Percentiles rank a stretch among this genome's conserved stretches.
phyloP scores from a whole-genome alignment of 2,329 filamentous ascomycete genomes.

The Exophiala mesophila region DNA sequence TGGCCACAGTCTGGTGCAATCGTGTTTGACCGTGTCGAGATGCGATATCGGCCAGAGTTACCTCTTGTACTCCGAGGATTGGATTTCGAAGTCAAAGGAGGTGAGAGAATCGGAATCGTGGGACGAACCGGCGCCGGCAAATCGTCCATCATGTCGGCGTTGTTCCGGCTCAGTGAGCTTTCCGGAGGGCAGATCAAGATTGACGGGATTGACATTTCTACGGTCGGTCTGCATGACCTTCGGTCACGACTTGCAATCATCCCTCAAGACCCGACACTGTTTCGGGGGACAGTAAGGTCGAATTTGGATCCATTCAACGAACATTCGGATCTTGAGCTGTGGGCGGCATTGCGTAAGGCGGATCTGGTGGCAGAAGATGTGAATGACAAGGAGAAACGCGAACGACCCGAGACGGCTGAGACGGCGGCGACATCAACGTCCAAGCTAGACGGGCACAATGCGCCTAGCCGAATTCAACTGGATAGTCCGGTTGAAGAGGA shows the following conservation, averaged over 20 bases:
- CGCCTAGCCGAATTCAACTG: slow-evolving; percentile 62
- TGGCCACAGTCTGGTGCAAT: slow-evolving; percentile 90
- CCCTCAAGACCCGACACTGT: slow-evolving; percentile 43
- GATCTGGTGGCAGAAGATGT: slow-evolving; percentile 45
- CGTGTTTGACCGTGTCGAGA: slow-evolving; percentile 67
- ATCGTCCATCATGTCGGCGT: slow-evolving; percentile 43
- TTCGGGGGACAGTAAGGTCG: slow-evolving; percentile 40
- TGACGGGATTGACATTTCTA: slow-evolving; percentile 41
- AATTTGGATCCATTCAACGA: slow-evolving; percentile 45
- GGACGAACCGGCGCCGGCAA: slow-evolving; percentile 44
- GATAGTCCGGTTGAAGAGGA: slow-evolving; percentile 87
- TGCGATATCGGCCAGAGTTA: slow-evolving; percentile 69
- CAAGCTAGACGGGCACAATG: slow-evolving; percentile 20
- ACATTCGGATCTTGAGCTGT: slow-evolving; percentile 43
- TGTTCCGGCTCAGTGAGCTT: slow-evolving; percentile 42
- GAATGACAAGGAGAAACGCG: slow-evolving; percentile 44
- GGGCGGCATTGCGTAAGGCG: slow-evolving; percentile 43
- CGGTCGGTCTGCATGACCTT: slow-evolving; percentile 38
- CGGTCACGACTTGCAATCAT: slow-evolving; percentile 42
- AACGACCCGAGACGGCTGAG: slow-evolving; percentile 31
- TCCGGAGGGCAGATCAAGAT: slow-evolving; percentile 39
- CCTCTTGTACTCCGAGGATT: slow-evolving; percentile 69
- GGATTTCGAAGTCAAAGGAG: slow-evolving; percentile 41
- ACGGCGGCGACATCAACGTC: slow-evolving; percentile 21
- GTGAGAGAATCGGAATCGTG: slow-evolving; percentile 46